Evolutionary conservation across 1,284 basidiomycete species (phyloP).

Genomic region (Tremellales sp.): DNA sequence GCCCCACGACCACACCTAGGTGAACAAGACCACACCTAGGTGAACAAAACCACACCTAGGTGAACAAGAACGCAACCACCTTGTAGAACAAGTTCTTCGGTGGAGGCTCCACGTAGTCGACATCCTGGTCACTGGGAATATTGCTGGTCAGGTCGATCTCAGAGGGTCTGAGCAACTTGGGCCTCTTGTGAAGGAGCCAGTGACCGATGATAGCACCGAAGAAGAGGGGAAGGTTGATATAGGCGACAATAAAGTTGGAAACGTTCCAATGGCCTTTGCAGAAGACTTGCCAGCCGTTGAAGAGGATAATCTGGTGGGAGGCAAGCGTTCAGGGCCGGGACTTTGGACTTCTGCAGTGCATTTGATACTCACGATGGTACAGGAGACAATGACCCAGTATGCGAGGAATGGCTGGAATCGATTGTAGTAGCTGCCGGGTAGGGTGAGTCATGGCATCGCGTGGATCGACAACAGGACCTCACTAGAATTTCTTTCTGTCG

Average conservation of each 20-base stretch:
- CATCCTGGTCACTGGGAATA: slow-evolving; percentile 65
- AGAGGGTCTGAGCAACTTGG: slow-evolving; percentile 52
- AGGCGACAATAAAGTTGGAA: slow-evolving; percentile 25
- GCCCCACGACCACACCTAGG: no score
- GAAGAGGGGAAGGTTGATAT: slow-evolving; percentile 26
- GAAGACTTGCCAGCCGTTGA: slow-evolving; percentile 27
- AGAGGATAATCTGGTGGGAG: slow-evolving; percentile 15
- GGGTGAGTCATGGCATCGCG: slow-evolving; percentile 9
- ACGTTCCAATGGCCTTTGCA: slow-evolving; percentile 13
- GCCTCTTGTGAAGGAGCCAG: slow-evolving; percentile 46
- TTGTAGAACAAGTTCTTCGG: slow-evolving; percentile 63
- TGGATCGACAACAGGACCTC: slow-evolving; percentile 3
- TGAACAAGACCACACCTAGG: no score
- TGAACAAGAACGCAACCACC: slow-evolving; percentile 24
- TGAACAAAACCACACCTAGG: slow-evolving; percentile 23
- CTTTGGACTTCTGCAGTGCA: no score
- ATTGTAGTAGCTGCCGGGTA: slow-evolving; percentile 17
- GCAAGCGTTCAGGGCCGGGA: no score
- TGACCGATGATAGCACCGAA: slow-evolving; percentile 10
- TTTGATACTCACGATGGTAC: slow-evolving; percentile 6
- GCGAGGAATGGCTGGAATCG: slow-evolving; percentile 26
- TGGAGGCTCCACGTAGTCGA: slow-evolving; percentile 61
- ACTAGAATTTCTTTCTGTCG: slow-evolving; percentile 20
- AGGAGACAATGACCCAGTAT: slow-evolving; percentile 21
- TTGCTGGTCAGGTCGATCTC: slow-evolving; percentile 81